These are phyloP conservation scores for Pyrenochaeta sp. DNA, from an alignment of 2,329 filamentous ascomycete genomes.

Conservation along the genomic window DNA sequence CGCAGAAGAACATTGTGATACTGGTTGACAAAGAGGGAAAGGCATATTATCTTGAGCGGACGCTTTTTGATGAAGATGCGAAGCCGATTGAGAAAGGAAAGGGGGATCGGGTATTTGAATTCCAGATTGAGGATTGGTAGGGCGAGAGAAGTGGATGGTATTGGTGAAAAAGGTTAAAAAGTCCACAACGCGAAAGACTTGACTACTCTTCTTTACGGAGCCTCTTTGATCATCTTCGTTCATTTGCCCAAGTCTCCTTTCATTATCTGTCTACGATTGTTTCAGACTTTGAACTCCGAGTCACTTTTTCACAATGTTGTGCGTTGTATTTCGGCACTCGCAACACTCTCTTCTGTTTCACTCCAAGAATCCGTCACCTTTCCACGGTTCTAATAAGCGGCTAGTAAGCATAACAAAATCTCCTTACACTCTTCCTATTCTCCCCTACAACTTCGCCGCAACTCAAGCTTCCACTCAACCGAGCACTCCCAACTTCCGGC, in stretches of 20 bases:
- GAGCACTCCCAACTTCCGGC: no score
- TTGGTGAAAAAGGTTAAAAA: background rate
- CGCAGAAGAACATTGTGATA: constrained; percentile 70
- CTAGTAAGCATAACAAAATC: background rate
- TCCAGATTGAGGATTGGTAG: constrained; percentile 57
- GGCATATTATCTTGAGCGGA: constrained; percentile 69
- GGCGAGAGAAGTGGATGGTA: no score
- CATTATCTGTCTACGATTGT: background rate
- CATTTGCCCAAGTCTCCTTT: background rate
- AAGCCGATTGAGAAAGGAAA: constrained; percentile 56
- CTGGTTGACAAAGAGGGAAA: constrained; percentile 64
- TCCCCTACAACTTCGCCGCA: no score
- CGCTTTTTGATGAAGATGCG: constrained; percentile 64
- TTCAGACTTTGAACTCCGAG: background rate
- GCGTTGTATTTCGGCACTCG: background rate
- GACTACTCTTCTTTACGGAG: background rate
- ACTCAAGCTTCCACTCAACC: no score
- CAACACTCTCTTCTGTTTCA: background rate
- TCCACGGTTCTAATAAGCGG: background rate
- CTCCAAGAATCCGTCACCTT: background rate
- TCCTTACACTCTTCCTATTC: background rate
- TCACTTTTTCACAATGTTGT: background rate
- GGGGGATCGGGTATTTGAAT: constrained; percentile 59
- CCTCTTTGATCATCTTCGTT: background rate
- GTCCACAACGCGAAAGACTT: background rate